phyloP scores from a whole-genome alignment of 2,329 filamentous ascomycete species.

The Ambrosiella xylebori region DNA sequence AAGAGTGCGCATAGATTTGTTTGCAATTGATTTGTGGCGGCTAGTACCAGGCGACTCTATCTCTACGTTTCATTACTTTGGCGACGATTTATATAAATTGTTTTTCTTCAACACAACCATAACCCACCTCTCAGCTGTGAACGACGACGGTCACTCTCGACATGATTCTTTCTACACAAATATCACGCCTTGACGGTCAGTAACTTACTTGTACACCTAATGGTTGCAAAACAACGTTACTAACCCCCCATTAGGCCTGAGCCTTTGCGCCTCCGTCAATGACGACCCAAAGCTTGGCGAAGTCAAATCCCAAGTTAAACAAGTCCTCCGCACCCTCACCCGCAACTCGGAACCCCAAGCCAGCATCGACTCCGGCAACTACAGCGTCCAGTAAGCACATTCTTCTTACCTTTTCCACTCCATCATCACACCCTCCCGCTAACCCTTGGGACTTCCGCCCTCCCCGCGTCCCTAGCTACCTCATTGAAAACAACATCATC shows the following conservation, averaged over 20 bases:
- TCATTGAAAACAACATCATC: slow-evolving; percentile 66
- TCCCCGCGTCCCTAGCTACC: slow-evolving; percentile 41
- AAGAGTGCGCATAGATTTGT: no score
- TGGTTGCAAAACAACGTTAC: background rate
- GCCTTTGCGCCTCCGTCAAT: slow-evolving; percentile 88
- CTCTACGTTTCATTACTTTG: no score
- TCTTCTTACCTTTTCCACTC: slow-evolving; percentile 3
- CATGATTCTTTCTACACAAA: slow-evolving; percentile 88
- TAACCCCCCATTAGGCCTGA: slow-evolving; percentile 47
- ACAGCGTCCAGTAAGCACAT: slow-evolving; percentile 61
- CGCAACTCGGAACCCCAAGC: slow-evolving; percentile 82
- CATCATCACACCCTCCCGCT: background rate
- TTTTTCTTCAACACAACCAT: no score
- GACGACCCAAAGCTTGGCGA: slow-evolving; percentile 74
- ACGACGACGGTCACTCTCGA: no score
- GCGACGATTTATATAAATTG: no score
- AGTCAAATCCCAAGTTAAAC: slow-evolving; percentile 79
- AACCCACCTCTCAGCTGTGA: no score
- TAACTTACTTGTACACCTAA: slow-evolving; percentile 2
- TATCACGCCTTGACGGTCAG: slow-evolving; percentile 77
- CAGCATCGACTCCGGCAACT: slow-evolving; percentile 68
- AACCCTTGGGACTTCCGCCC: background rate
- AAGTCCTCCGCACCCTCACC: slow-evolving; percentile 74
- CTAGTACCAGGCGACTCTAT: no score
- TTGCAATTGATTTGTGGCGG: no score